Evolutionary conservation across 768 basidiomycete genomes (phyloP).

Genomic region (Clavulina sp.): DNA sequence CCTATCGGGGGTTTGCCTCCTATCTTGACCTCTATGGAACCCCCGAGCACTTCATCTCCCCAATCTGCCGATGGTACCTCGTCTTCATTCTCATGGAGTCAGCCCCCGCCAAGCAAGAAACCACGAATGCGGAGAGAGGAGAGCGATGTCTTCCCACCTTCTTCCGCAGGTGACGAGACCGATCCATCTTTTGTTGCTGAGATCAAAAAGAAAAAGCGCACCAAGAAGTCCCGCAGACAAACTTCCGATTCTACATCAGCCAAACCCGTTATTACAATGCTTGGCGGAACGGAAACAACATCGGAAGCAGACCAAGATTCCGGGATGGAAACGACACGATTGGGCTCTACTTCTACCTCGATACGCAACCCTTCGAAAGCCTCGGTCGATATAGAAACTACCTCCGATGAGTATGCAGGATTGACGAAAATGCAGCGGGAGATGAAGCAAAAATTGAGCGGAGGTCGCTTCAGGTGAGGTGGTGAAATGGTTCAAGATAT

Average conservation of each 20-base stretch:
- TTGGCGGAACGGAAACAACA: conserved; percentile 12
- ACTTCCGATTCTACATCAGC: background rate
- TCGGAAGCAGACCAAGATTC: conserved; percentile 10
- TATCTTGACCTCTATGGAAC: background rate
- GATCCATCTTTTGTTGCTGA: background rate
- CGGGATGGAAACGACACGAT: background rate
- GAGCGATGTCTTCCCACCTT: conserved; percentile 4
- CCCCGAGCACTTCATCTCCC: background rate
- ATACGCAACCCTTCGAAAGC: conserved; percentile 1
- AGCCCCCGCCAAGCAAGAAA: background rate
- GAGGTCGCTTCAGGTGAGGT: conserved; percentile 70
- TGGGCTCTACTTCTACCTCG: background rate
- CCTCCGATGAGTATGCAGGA: conserved; percentile 14
- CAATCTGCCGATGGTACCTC: no score
- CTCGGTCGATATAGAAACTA: conserved; percentile 11
- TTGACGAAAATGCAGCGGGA: conserved; percentile 58
- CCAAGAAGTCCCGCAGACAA: background rate
- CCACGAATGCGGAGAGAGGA: conserved; percentile 1
- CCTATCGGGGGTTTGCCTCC: no score
- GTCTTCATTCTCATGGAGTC: background rate
- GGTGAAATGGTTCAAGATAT: background rate
- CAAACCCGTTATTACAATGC: background rate
- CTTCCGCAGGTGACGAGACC: conserved; percentile 8
- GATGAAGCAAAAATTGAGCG: conserved; percentile 66
- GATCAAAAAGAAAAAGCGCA: background rate